Evolutionary conservation across 768 basidiomycete species (phyloP).

Genomic region (Suillus spraguei): DNA sequence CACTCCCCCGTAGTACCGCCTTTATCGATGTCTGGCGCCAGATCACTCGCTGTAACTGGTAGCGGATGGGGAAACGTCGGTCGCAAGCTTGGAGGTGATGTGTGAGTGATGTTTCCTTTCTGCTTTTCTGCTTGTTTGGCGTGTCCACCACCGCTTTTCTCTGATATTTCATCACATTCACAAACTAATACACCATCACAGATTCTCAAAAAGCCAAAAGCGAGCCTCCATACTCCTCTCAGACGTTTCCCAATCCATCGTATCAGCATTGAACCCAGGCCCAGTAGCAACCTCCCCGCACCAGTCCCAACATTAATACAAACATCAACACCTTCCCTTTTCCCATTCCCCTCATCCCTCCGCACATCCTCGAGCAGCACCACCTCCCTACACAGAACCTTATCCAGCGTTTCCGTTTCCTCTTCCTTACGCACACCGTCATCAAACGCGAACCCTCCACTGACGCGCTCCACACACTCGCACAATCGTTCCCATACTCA

Average conservation of each 20-base stretch:
- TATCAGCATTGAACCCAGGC: constrained; percentile 46
- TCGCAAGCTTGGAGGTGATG: constrained; percentile 62
- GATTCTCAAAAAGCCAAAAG: constrained; percentile 69
- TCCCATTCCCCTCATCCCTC: constrained; percentile 13
- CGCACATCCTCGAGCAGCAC: constrained; percentile 22
- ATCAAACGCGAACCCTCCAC: constrained; percentile 16
- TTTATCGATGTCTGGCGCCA: constrained; percentile 43
- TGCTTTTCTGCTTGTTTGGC: not conserved
- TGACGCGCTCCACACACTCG: constrained; percentile 21
- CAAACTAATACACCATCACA: constrained; percentile 24
- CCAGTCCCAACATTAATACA: not conserved
- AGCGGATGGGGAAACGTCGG: constrained; percentile 52
- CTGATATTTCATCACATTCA: not conserved
- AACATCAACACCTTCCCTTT: constrained; percentile 17
- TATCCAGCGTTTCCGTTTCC: constrained; percentile 17
- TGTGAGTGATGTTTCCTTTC: constrained; percentile 36
- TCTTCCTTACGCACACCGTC: constrained; percentile 15
- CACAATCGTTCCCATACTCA: constrained; percentile 13
- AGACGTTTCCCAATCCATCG: constrained; percentile 62
- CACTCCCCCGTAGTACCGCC: constrained; percentile 31
- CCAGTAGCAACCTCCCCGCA: constrained; percentile 35
- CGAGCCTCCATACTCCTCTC: constrained; percentile 67
- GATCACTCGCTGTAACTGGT: constrained; percentile 37
- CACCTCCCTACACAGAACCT: constrained; percentile 13
- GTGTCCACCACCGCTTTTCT: not conserved